phyloP scores from a whole-genome alignment of 1,284 basidiomycete genomes.

The Naganishia liquefaciens region DNA sequence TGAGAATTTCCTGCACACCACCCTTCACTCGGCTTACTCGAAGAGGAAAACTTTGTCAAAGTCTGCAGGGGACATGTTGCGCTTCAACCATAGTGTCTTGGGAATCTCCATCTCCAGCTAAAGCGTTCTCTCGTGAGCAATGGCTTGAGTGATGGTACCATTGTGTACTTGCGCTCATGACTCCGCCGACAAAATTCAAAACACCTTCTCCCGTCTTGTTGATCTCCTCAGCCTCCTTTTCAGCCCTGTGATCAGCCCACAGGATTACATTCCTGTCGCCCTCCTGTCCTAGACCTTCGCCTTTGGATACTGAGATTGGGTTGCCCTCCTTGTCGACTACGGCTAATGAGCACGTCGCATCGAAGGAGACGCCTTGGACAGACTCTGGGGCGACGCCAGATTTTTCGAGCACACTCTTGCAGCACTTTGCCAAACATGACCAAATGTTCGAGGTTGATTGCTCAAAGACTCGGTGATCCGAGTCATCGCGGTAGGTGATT shows the following conservation, averaged over 20 bases:
- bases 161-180: conserved; percentile 78
- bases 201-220: conserved; percentile 82
- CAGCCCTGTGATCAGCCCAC: conserved; percentile 88
- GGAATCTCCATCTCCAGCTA: conserved; percentile 97
- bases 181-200: conserved; percentile 92
- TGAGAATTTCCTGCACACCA: not conserved
- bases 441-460: conserved; percentile 79
- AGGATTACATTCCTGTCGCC: conserved; percentile 78
- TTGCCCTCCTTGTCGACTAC: conserved; percentile 74
- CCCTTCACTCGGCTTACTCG: conserved; percentile 58
- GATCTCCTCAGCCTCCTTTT: conserved; percentile 85
- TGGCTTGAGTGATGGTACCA: not conserved
- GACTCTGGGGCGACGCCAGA: conserved; percentile 64
- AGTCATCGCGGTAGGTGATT: conserved; percentile 76
- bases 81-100: conserved; percentile 94
- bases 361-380: conserved; percentile 91
- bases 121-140: not conserved
- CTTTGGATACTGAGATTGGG: conserved; percentile 78
- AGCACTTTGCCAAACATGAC: conserved; percentile 70
- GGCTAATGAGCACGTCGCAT: conserved; percentile 94
- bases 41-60: conserved; percentile 90
- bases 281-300: conserved; percentile 61
- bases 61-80: conserved; percentile 71
- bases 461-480: conserved; percentile 91
- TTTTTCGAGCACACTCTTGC: conserved; percentile 67